Evolutionary conservation across 2,329 filamentous ascomycete species (phyloP).

Genomic region (Rutstroemia sydowiana): DNA sequence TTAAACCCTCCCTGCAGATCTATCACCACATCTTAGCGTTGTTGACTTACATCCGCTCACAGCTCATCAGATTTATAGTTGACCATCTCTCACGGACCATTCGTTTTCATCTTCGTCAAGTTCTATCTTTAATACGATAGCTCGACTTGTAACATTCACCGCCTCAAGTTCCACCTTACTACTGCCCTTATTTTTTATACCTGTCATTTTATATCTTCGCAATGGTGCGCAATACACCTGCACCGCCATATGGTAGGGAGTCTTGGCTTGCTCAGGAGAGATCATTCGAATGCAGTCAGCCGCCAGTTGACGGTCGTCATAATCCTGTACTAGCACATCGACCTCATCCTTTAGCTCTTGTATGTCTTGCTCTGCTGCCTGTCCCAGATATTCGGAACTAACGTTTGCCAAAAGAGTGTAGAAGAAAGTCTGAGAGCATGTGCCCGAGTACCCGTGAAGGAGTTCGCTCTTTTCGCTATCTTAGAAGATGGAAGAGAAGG

Average conservation of each 20-base stretch:
- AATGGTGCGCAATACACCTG: slow-evolving; percentile 22
- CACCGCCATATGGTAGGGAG: slow-evolving; percentile 16
- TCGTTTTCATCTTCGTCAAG: slow-evolving; percentile 1
- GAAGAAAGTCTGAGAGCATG: slow-evolving; percentile 22
- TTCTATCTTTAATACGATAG: slow-evolving; percentile 28
- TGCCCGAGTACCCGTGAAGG: slow-evolving; percentile 18
- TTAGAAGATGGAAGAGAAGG: slow-evolving; percentile 21
- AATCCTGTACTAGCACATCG: slow-evolving; percentile 9
- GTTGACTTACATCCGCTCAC: background rate
- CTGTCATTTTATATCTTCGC: slow-evolving; percentile 13
- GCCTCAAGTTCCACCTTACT: slow-evolving; percentile 14
- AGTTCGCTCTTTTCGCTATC: slow-evolving; percentile 23
- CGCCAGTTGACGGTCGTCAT: slow-evolving; percentile 11
- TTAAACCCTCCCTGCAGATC: no score
- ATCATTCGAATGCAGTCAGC: slow-evolving; percentile 17
- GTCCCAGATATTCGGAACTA: background rate
- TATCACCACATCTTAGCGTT: no score
- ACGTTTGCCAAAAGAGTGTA: slow-evolving; percentile 16
- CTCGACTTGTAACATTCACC: slow-evolving; percentile 23
- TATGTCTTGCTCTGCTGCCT: background rate
- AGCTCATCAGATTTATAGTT: background rate
- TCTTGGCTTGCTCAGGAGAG: slow-evolving; percentile 15
- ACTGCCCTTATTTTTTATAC: slow-evolving; percentile 5
- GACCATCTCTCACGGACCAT: background rate
- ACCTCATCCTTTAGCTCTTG: slow-evolving; percentile 1